A percentile compares a stretch with the other conserved stretches of the same genome.
phyloP scores from a whole-genome alignment of 148 eudicot genomes.

The Nepenthes gracilis region DNA sequence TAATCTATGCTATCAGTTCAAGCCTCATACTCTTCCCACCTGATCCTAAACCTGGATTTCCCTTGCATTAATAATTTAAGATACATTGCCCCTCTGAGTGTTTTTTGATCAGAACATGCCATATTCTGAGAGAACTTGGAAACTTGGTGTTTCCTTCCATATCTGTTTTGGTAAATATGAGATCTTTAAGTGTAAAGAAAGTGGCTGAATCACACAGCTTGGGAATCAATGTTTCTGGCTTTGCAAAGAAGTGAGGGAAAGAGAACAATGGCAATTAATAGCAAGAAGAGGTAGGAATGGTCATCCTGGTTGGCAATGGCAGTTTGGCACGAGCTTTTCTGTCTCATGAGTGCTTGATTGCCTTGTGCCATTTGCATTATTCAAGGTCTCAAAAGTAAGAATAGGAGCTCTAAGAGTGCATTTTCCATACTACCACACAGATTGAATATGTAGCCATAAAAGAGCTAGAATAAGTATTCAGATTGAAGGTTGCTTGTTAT shows the following conservation, averaged over 20 bases:
- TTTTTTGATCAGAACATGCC: too few species aligned
- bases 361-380: background rate
- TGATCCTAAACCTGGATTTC: too few species aligned
- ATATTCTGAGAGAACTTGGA: slow-evolving; percentile 28
- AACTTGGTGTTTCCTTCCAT: slow-evolving; percentile 38
- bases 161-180: background rate
- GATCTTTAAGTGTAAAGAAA: slow-evolving; percentile 1
- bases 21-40: too few species aligned
- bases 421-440: slow-evolving; percentile 11
- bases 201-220: background rate
- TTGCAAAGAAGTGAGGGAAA: background rate
- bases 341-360: background rate
- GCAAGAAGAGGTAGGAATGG: background rate
- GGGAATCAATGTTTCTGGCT: background rate
- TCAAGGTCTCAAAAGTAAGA: background rate
- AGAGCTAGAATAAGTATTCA: too few species aligned
- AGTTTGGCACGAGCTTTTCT: background rate
- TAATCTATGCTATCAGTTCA: too few species aligned
- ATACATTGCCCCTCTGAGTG: too few species aligned
- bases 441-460: too few species aligned
- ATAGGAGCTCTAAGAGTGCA: slow-evolving; percentile 19
- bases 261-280: background rate
- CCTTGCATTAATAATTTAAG: too few species aligned
- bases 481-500: too few species aligned
- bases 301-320: background rate